phyloP scores from a whole-genome alignment of 805 yeast genomes.

The Yamadazyma laniorum region DNA sequence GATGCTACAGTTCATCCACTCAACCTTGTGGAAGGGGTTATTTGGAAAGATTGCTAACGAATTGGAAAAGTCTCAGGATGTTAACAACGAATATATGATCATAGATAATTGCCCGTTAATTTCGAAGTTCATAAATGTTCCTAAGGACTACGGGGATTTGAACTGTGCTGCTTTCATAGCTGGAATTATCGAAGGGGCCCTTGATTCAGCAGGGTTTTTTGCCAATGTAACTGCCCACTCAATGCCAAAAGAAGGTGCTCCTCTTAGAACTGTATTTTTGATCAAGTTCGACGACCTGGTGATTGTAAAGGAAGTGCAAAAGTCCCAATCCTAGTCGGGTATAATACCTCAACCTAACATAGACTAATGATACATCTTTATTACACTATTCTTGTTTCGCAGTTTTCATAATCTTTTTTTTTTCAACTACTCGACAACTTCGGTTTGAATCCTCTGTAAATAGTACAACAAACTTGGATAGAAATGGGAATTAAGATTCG shows the following conservation, averaged over 20 bases:
- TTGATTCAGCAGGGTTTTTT: slow-evolving; percentile 69
- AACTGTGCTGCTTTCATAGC: slow-evolving; percentile 84
- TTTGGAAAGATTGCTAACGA: slow-evolving; percentile 77
- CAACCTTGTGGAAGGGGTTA: slow-evolving; percentile 67
- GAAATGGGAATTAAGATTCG: slow-evolving; percentile 83
- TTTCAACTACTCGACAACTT: slow-evolving; percentile 3
- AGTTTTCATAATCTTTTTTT: slow-evolving; percentile 3
- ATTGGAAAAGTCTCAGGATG: slow-evolving; percentile 69
- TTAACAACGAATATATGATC: slow-evolving; percentile 72
- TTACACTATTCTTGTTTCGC: slow-evolving; percentile 5
- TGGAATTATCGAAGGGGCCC: slow-evolving; percentile 79
- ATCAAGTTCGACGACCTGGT: slow-evolving; percentile 65
- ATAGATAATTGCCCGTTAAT: slow-evolving; percentile 72
- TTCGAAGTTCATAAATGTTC: slow-evolving; percentile 71
- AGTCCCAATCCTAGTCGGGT: background rate
- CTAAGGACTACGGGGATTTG: slow-evolving; percentile 72
- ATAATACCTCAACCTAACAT: background rate
- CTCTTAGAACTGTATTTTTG: slow-evolving; percentile 71
- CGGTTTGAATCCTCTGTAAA: slow-evolving; percentile 4
- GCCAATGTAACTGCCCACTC: slow-evolving; percentile 83
- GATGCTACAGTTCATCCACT: slow-evolving; percentile 67
- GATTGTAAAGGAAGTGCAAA: slow-evolving; percentile 42
- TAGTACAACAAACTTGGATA: slow-evolving; percentile 1
- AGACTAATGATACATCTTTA: background rate
- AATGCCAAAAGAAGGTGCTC: slow-evolving; percentile 57